Evolutionary conservation across 495 filamentous ascomycete species (phyloP), one percentile per base, ranked within the genome.

Genomic region (Neurospora sp.): DNA sequence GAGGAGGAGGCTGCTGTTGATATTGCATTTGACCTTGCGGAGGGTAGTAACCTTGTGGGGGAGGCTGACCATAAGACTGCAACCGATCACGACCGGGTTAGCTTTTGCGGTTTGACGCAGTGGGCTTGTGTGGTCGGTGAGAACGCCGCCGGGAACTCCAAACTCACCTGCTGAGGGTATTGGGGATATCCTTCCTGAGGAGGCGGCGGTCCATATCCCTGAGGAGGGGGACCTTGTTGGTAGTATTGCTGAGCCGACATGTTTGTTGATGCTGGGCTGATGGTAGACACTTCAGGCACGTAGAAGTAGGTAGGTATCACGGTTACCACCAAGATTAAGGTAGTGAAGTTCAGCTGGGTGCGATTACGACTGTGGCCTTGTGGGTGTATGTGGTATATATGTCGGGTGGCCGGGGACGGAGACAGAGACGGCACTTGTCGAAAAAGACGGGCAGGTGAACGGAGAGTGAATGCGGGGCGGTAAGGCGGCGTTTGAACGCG

Each of bases 1-100:
- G 85, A 44, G 83, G 88, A 40, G 85, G 87, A 39, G 88, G 88
- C 72, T 87, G 87, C 75, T 88, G 87, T 80, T 89, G 87, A 77
- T 90, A 90, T 74, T 90, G 86, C 78, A 81, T 81, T 37, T 69
- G 78, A 3, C 70, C 72, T 69, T 80, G 78, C 3, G 78, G 79
- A 23, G 79, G 78, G 38, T 81, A 79, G 73, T 80, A 77, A 39
- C 78, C 78, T 23, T 78, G 78, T 11, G 73, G 76, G 23, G 73
- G 73, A 7, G 74, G 70, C 14, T 71, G 73, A 12, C 72, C 70
- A 42, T 79, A 77, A 14, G 77, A 74, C 77, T 78, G 39, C 14
- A 16, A 54, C 10, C 37, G 48, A 69, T 38, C 70, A 72, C 23
- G 18, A 18, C 70, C 71, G 39, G 38, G 69, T 41, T 12, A 62